Evolutionary conservation across 169 alveolate species (phyloP), one percentile per base, ranked within the genome.

Genomic region (Cryptosporidium canis): DNA sequence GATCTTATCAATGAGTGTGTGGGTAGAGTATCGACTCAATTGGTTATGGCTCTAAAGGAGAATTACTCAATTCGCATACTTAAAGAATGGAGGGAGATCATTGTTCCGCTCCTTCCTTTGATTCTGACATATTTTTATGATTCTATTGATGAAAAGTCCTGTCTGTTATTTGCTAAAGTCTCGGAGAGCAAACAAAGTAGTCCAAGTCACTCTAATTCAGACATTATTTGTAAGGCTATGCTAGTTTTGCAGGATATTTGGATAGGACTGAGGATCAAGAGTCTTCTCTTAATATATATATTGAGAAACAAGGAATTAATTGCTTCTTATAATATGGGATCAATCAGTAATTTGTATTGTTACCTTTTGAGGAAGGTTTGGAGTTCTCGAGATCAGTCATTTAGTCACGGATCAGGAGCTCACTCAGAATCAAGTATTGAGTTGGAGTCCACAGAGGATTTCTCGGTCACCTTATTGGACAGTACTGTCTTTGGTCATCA

Each of bases 241-340:
- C 7, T 61, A 3, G 11, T 29, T 6, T 61, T 61, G 41, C 8
- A 35, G 27, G 29, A 35, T 16, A 61, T 61, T 61, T 70, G 84
- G 84, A 29, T 48, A 24, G 44, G 48, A 47, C 12, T 48, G 47
- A 29, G 47, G 29, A 51, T 70, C 1, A 55, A 35, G 16, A 29
- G 53, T 70, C 1, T 70, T 9, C 33, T 70, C 6, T 37, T 70
- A 33, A 2, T 55, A 51, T 29, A 70, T 70, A n/a, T 70, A 55
- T 29, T 70, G 21, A 70, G 84, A 70, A 70, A 70, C 53, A 29
- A 24, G 5, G 84, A 70, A 7, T 16, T 70, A 51, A 70, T 70
- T 14, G 21, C 39, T 16, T 41, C 48, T 21, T 70, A 70, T 41
- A 44, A 55, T n/a, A 11, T 48, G 1, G 47, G 47, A 7, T 48